Conservation (phyloP, 108 stramenopile species). For the Fragilaria radians region DNA sequence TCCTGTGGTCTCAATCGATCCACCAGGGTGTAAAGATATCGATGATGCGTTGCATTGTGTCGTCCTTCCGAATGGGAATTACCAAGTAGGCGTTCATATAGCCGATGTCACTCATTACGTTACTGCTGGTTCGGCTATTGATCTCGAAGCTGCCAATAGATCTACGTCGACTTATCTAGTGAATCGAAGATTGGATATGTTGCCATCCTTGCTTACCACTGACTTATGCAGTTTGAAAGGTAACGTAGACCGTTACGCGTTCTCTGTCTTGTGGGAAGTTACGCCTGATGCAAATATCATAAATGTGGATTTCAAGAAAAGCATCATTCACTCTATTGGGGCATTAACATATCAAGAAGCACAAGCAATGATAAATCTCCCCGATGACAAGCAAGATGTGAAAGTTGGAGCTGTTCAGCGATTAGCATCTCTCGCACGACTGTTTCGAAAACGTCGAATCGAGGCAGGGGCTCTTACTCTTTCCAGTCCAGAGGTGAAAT, state of each 20-base stretch:
- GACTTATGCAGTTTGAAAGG: slow-evolving; percentile 93
- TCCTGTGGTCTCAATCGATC: slow-evolving; percentile 95
- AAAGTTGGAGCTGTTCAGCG: slow-evolving; percentile 82
- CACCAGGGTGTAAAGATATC: slow-evolving; percentile 99
- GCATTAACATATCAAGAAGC: slow-evolving; percentile 97
- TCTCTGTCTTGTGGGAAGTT: slow-evolving; percentile 90
- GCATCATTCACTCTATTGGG: slow-evolving; percentile 92
- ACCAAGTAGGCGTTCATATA: slow-evolving; percentile 96
- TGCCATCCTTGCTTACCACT: slow-evolving; percentile 91
- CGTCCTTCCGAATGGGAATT: slow-evolving; percentile 86
- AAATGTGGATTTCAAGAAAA: slow-evolving; percentile 87
- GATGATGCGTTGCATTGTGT: slow-evolving; percentile 98
- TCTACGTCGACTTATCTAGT: slow-evolving; percentile 98
- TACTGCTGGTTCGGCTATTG: slow-evolving; percentile 84
- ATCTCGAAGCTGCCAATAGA: slow-evolving; percentile 92
- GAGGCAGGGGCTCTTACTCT: slow-evolving; percentile 96
- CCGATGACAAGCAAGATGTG: slow-evolving; percentile 52
- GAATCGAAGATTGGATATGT: slow-evolving; percentile 96
- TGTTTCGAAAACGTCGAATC: slow-evolving; percentile 80
- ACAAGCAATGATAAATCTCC: slow-evolving; percentile 87
- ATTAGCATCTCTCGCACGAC: slow-evolving; percentile 76
- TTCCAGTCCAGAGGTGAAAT: slow-evolving; percentile 97
- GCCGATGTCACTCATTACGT: slow-evolving; percentile 99
- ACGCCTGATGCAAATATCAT: slow-evolving; percentile 81
- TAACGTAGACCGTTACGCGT: slow-evolving; percentile 91